phyloP scores from a whole-genome alignment of 2,329 filamentous ascomycete species.

The Diaporthe sp. region DNA sequence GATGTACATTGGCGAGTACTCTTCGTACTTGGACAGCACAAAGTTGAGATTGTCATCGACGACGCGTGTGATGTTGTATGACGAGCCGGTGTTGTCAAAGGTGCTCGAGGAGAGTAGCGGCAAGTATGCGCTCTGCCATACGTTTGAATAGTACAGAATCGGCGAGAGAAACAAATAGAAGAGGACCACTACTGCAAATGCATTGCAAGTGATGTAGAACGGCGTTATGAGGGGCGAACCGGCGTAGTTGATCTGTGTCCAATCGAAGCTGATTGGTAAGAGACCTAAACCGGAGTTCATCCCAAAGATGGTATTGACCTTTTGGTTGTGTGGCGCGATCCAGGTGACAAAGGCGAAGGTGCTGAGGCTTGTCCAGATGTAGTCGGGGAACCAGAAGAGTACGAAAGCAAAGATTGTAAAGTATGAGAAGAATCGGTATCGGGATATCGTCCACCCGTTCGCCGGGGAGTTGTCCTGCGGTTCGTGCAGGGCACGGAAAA shows the following conservation, averaged over 20 bases:
- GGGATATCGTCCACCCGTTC: constrained; percentile 52
- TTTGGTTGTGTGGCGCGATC: constrained; percentile 43
- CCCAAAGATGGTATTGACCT: constrained; percentile 44
- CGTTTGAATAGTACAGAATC: constrained; percentile 50
- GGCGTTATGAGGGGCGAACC: constrained; percentile 48
- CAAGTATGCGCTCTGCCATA: constrained; percentile 51
- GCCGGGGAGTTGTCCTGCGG: constrained; percentile 47
- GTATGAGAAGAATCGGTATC: constrained; percentile 52
- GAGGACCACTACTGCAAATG: constrained; percentile 47
- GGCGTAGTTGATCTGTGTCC: constrained; percentile 51
- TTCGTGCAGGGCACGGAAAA: constrained; percentile 52
- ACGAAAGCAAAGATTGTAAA: constrained; percentile 48
- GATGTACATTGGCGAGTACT: constrained; percentile 54
- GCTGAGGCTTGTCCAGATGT: constrained; percentile 44
- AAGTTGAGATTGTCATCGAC: constrained; percentile 48
- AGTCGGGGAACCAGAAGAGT: constrained; percentile 46
- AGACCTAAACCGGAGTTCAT: constrained; percentile 44
- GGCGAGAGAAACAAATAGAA: constrained; percentile 51
- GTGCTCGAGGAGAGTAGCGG: constrained; percentile 49
- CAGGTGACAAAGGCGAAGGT: constrained; percentile 45
- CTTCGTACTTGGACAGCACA: constrained; percentile 48
- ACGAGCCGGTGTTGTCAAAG: constrained; percentile 50
- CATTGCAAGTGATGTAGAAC: constrained; percentile 50
- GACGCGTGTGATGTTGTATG: constrained; percentile 50
- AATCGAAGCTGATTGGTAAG: constrained; percentile 50